Percentiles rank a stretch among this genome's conserved stretches.
Conservation (phyloP, 371 early-diverging fungal genomes). For the Nosema bombycis region DNA sequence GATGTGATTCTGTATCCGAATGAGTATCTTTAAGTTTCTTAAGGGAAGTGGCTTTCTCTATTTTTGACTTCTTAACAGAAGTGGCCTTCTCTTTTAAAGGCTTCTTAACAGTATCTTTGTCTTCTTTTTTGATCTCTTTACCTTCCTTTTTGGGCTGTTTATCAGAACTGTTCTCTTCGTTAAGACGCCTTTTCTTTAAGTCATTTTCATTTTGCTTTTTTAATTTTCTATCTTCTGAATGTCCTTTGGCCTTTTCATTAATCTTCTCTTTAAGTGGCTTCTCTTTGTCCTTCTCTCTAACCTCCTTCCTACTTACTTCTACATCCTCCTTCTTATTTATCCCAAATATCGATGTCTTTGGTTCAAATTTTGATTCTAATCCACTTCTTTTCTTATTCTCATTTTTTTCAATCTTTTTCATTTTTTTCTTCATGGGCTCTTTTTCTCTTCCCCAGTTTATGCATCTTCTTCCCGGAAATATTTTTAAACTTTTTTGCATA, state of each 20-base stretch:
- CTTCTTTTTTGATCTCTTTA: constrained; percentile 1
- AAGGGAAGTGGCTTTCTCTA: neutral
- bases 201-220: neutral
- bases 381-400: neutral
- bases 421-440: neutral
- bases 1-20: too few species aligned
- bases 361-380: too few species aligned
- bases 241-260: neutral
- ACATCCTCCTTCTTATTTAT: neutral
- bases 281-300: neutral
- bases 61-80: neutral
- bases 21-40: neutral
- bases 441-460: neutral
- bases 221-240: neutral
- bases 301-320: neutral
- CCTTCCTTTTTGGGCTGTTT: neutral
- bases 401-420: neutral
- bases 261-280: neutral
- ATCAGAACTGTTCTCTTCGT: neutral
- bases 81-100: neutral
- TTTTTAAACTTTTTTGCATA: constrained; percentile 43
- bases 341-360: neutral
- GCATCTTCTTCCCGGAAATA: constrained; percentile 7
- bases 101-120: constrained; percentile 1
- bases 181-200: neutral